Base-by-base conservation (phyloP, 2,329 filamentous ascomycete genomes). In the Botrytis aclada region DNA sequence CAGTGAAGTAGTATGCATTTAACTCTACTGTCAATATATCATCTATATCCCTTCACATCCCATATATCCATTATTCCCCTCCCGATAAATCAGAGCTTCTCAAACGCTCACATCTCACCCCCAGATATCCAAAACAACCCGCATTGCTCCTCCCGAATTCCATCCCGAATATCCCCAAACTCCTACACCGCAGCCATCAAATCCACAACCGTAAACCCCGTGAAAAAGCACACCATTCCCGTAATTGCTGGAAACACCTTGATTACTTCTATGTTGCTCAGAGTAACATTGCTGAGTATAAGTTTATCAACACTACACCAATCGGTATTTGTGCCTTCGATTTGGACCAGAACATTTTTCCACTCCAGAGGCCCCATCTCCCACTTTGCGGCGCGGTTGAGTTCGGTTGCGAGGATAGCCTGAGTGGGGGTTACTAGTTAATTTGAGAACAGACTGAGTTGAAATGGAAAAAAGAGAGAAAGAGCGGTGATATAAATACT, bases 331-430 rank as follows among this genome's bases (percentile, higher is more conserved):
- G 64, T 54, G 4, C 45, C 45, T 16, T 54, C 10, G 9, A 56
- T 54, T 29, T 54, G 45, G 9, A 65, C 12, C 1, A 47, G 9
- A 4, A 54, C 9, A 22, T 65, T 18, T 29, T 32, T 62, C 58
- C 58, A 71, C 3, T 22, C 22, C 12, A 71, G 9, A 1, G 39
- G 58, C 0, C 69, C 69, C 39, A 63, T 47, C 4, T 63, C 58
- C 58, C 69, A 71, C 18, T 51, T 45, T 22, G 58, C 69, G 4
- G 29, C 34, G 4, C 58, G 54, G 7, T 51, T 43, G 12, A 65
- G 58, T 51, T 65, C 69, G 7, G 43, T 65, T 51, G 69, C 37
- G 14, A 58, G 18, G 56, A 34, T 58, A 34, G 56, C 56, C 56
- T 58, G 29, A 14, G 25, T 58, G 29, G 6, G 25, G 25, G 1